Evolutionary conservation across 2,329 filamentous ascomycete genomes (phyloP).

Genomic region (Monosporascus sp.): DNA sequence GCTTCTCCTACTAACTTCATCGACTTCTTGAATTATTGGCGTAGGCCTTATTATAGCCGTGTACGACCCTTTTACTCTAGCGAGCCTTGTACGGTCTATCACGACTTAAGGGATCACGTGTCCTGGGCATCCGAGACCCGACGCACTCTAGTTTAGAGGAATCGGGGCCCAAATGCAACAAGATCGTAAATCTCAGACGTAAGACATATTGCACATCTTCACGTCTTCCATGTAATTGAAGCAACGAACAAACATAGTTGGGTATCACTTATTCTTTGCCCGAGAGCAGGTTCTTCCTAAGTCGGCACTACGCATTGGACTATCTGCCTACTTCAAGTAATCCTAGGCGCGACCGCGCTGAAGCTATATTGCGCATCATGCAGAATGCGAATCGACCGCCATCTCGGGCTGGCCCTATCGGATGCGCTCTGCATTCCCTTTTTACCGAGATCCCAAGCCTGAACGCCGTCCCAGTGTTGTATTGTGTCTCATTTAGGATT

Average conservation of each 20-base stretch:
- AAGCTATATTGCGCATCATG: background rate
- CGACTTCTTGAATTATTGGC: too few species aligned
- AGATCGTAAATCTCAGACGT: background rate
- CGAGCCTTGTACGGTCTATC: too few species aligned
- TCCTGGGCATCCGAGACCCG: too few species aligned
- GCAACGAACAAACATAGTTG: background rate
- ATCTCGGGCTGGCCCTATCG: constrained; percentile 2
- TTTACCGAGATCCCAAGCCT: constrained; percentile 22
- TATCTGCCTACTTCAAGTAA: background rate
- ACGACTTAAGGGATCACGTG: too few species aligned
- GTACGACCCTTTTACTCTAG: too few species aligned
- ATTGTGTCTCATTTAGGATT: constrained; percentile 43
- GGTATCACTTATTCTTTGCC: constrained; percentile 3
- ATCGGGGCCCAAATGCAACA: too few species aligned
- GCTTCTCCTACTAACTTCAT: too few species aligned
- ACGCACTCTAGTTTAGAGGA: too few species aligned
- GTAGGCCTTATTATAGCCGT: too few species aligned
- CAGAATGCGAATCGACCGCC: background rate
- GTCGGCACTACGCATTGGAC: constrained; percentile 1
- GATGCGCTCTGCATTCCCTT: constrained; percentile 12
- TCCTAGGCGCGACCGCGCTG: background rate
- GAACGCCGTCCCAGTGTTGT: constrained; percentile 22
- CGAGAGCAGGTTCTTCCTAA: background rate
- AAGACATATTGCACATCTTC: background rate
- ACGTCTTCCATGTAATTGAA: background rate